Base-by-base conservation (phyloP, 129 eudicot species). In the Artemisia tridentata region DNA sequence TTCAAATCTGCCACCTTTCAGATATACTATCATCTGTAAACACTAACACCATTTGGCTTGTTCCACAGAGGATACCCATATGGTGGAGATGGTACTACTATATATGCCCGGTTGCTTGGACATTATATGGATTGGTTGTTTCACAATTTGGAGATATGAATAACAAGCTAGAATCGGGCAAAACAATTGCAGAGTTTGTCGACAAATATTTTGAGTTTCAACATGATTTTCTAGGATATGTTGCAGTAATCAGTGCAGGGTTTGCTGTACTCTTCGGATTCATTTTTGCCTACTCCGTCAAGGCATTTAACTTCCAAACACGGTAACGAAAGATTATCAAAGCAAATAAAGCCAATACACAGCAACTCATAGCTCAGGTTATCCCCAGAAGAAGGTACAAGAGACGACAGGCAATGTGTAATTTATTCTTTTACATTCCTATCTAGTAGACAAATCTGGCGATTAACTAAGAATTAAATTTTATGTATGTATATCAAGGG, bases 11-110 rank as follows among this genome's bases (percentile, higher is more conserved):
- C 5, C 31, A 27, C 31, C 31, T 27, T 27, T 27, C 34, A 57
- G 10, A 20, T 57, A 58, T 10, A 27, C 5, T 62, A 27, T 31
- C 49, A 56, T 9, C 63, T 23, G 7, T 13, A 51, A 53, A 53
- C 45, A 74, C 57, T 38, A 21, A 74, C 2, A 51, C 64, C 12
- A 56, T 12, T 9, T 59, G 49, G 7, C 7, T 8, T 73, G 72
- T 63, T 56, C 12, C 19, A 52, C 68, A 89, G 93, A 86, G 90
- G 66, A 89, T 86, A n/a, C 96, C 90, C 4, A 58, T 84, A 34
- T 89, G 90, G 90, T 86, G 96, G 96, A 84, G 93, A 80, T 89
- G 92, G 92, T 89, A 82, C 82, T 84, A 80, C 68, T 89, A 80
- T 29, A 55, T 80, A 3, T 69, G 80, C 68, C 96, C 96, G 2